Conservation (phyloP, 805 yeast species). For the Candida maesae region DNA sequence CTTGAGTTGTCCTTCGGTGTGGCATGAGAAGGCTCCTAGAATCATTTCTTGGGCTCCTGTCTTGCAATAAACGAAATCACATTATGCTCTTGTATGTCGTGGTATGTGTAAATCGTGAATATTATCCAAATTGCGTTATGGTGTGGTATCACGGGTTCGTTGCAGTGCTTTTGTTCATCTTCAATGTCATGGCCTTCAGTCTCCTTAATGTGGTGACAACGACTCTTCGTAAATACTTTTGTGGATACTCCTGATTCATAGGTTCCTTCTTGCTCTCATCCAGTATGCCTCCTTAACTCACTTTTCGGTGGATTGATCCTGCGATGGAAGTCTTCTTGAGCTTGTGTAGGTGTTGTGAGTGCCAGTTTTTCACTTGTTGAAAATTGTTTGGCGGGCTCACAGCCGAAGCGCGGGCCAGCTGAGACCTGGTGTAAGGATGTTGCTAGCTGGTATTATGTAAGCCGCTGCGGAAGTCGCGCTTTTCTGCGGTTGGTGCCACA, state of each 20-base stretch:
- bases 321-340: conserved; percentile 6
- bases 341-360: conserved; percentile 6
- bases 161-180: background rate
- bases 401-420: background rate
- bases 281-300: conserved; percentile 18
- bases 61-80: too few species aligned
- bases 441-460: conserved; percentile 1
- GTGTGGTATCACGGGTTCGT: too few species aligned
- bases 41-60: too few species aligned
- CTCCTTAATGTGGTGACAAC: background rate
- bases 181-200: background rate
- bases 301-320: conserved; percentile 28
- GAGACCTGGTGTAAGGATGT: conserved; percentile 18
- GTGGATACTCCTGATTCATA: background rate
- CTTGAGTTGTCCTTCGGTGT: too few species aligned
- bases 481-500: conserved; percentile 10
- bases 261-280: background rate
- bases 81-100: too few species aligned
- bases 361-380: conserved; percentile 29
- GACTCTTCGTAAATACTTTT: background rate
- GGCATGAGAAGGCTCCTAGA: too few species aligned
- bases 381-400: conserved; percentile 23
- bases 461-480: background rate
- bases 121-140: too few species aligned
- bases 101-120: too few species aligned